Evolutionary conservation across 345 rosid species (phyloP).

Genomic region (Acer saccharum): DNA sequence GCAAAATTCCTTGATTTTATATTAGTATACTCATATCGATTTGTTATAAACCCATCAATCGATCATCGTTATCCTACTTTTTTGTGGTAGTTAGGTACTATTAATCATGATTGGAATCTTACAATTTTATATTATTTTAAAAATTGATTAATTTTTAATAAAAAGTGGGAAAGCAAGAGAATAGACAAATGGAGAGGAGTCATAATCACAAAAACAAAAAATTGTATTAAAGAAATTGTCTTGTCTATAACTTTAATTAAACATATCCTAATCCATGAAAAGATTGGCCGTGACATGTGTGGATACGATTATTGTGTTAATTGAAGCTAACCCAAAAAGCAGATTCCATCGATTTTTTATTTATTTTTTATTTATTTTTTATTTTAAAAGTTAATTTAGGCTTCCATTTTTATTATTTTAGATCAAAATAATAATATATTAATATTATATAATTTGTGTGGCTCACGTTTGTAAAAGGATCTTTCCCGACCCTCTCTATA

Average conservation of each 20-base stretch:
- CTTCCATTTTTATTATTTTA: not conserved
- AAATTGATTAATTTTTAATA: not conserved
- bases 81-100: not conserved
- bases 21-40: not conserved
- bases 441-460: not conserved
- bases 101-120: not conserved
- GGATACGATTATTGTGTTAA: constrained; percentile 7
- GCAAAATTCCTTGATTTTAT: not conserved
- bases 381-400: too few relatives aligned
- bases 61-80: not conserved
- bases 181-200: not conserved
- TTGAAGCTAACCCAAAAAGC: constrained; percentile 18
- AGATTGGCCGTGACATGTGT: not conserved
- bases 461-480: not conserved
- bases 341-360: constrained; percentile 33
- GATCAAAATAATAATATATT: not conserved
- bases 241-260: constrained; percentile 9
- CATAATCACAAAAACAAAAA: not conserved
- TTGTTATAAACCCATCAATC: not conserved
- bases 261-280: constrained; percentile 3
- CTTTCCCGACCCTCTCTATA: not conserved
- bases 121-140: not conserved
- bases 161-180: not conserved
- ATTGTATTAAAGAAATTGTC: not conserved
- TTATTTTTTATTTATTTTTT: not conserved